Evolutionary conservation across 176 grass and related monocot species (phyloP), one percentile per base, ranked within the genome.

Genomic region (Juncus inflexus): DNA sequence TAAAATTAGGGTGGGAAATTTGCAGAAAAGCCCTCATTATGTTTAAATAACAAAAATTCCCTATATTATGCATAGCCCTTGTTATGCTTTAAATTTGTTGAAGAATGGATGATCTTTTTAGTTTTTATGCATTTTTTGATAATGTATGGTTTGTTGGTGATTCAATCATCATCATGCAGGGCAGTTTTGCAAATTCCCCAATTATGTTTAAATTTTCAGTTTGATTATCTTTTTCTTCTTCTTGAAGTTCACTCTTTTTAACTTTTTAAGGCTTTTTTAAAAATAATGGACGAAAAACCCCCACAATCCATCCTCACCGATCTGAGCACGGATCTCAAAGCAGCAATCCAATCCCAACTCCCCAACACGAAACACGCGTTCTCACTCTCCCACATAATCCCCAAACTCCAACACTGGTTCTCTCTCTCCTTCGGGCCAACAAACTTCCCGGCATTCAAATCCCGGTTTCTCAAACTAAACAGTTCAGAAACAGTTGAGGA

Each of bases 231-330:
- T 47, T 47, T 47, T 47, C 43, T 47, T 47, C 43, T 19, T 2
- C 11, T 63, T 66, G 11, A 28, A 40, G 11, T 6, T 47, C 50
- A 5, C 35, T 75, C 12, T 75, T 43, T 15, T 16, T 10, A 39
- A 52, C 40, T 62, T 39, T 64, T 67, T 52, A 35, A 84, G 82
- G 77, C 82, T 39, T 84, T 84, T 70, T 49, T 84, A 42, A 59
- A 60, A 42, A 66, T 84, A 40, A 70, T 84, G 81, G 76, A 79
- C 57, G 37, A 49, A 10, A 84, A 79, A 63, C 64, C 63, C 15
- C 82, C 82, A 35, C 82, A 79, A 75, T 64, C 82, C n/a, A 71
- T 84, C 56, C 6, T 84, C 51, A 84, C 76, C 1, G 82, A 84
- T 60, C 52, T 84, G 16, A 57, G 63, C 49, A 19, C 60, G 37